Evolutionary conservation across 176 grass and related monocot genomes (phyloP), one percentile per base, ranked within the genome.

Genomic region (Carex littledalei): DNA sequence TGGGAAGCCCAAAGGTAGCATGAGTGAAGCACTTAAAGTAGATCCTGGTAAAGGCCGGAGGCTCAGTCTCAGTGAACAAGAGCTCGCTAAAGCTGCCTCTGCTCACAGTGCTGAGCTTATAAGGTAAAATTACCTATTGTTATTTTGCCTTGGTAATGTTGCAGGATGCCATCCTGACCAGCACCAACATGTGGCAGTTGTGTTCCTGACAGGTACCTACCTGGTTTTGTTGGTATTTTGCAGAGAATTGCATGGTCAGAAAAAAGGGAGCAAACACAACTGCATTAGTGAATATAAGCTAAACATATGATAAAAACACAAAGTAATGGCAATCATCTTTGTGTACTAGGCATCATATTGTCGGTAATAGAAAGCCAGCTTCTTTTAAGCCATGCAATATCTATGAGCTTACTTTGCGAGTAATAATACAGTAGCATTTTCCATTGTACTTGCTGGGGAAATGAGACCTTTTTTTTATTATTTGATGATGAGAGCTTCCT

Each of bases 31-130:
- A 86, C 83, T 98, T 35, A 94, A 87, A 80, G 86, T 83, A 84
- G 95, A 98, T 84, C 91, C 85, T 0, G 88, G 93, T 14, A 93
- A 94, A 98, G 95, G 90, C 86, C 91, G 92, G 47, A 91, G 95
- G 9, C 91, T 98, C 14, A 98, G 95, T 91, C 90, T 98, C 83
- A 98, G 92, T 56, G 92, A 98, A 66, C 95, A 94, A 80, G 65
- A 94, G 82, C 95, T 98, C 73, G 87, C 78, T 67, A 98, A 93
- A 77, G 88, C 89, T 24, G 86, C 95, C 80, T 49, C 63, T 65
- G 17, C 35, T 80, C 86, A 98, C 87, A 80, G 92, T 71, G 84
- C 78, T 59, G 90, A 88, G 32, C 81, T 98, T 32, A 89, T 98
- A 73, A 91, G 92, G 95, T 94, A 84, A 49, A 76, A 80, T 85